Percentiles rank a stretch among this genome's conserved stretches.
phyloP scores from a whole-genome alignment of 306 rosid genomes.

The Quercus variabilis region DNA sequence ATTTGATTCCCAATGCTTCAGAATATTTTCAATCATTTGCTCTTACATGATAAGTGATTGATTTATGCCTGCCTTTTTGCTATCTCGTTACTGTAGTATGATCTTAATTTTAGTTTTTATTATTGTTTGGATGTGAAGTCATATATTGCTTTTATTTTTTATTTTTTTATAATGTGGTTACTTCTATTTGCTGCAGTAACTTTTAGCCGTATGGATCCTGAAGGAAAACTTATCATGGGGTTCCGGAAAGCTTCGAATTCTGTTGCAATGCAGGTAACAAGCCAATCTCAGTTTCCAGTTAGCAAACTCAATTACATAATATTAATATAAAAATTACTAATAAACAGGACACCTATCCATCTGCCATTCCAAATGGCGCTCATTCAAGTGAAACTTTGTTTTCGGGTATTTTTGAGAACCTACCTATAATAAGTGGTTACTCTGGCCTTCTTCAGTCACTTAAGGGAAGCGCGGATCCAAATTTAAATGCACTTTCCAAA shows the following conservation, averaged over 20 bases:
- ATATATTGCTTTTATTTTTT: not conserved
- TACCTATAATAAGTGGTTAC: constrained; percentile 88
- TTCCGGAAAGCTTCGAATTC: constrained; percentile 85
- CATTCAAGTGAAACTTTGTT: constrained; percentile 84
- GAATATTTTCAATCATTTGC: constrained; percentile 17
- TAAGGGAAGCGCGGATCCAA: constrained; percentile 77
- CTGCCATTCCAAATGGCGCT: constrained; percentile 71
- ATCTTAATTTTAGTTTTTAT: not conserved
- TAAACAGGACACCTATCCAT: constrained; percentile 79
- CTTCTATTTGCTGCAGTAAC: constrained; percentile 59
- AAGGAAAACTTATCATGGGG: constrained; percentile 98
- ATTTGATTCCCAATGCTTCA: constrained; percentile 5
- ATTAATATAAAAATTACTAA: constrained; percentile 45
- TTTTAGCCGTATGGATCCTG: constrained; percentile 99
- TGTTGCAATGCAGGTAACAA: constrained; percentile 69
- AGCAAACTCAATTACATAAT: constrained; percentile 31
- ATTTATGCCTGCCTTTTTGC: constrained; percentile 15
- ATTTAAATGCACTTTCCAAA: constrained; percentile 61
- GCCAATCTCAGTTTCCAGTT: constrained; percentile 34
- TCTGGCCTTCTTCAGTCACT: constrained; percentile 93
- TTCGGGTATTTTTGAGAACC: constrained; percentile 88
- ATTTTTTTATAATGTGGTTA: not conserved
- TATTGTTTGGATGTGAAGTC: not conserved
- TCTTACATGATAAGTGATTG: constrained; percentile 6
- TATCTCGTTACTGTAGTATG: not conserved